Base-by-base conservation (phyloP, 805 yeast genomes). In the Yueomyces sinensis region DNA sequence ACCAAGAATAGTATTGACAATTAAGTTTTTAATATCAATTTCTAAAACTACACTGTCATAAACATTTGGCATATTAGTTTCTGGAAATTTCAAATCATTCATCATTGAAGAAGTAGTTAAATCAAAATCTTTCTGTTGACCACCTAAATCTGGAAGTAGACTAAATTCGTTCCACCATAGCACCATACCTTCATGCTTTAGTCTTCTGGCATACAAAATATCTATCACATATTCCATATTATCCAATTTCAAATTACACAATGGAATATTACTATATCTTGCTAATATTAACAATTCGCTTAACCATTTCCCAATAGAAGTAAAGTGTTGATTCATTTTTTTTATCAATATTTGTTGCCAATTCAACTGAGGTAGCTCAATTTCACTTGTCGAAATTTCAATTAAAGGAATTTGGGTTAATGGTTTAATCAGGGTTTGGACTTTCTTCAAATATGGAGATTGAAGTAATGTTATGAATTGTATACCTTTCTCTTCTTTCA, bases 101-200 rank as follows among this genome's bases (percentile, higher is more conserved):
- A 64, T 56, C 13, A 57, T 45, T 33, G 45, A 45, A 4, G 53
- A 46, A 16, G 47, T 42, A 17, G 61, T 51, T 9, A 61, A 41
- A 37, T 74, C 74, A 9, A 60, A 62, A 46, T 81, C 91, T 45
- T 68, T 71, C 52, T 84, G 87, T 30, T 61, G 50, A 1, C 94
- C 95, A 22, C 95, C 96, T 47, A 72, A 77, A 49, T 84, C 95
- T 0, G 95, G 89, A 31, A 69, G 56, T 1, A 89, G 81, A 15
- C 47, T 39, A 14, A 66, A 65, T 3, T 76, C 72, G 0, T 94
- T 82, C 97, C 98, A 91, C 97, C 98, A 91, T 22, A 93, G 60
- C 5, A 89, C 78, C 29, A 82, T 70, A 39, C 75, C 72, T 32
- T 72, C 70, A 32, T 73, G 66, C 15, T 63, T 63, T 37, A 91